These are phyloP conservation scores for Thalassiosira hispida DNA, from an alignment of 352 stramenopile species.

Conservation along the genomic window DNA sequence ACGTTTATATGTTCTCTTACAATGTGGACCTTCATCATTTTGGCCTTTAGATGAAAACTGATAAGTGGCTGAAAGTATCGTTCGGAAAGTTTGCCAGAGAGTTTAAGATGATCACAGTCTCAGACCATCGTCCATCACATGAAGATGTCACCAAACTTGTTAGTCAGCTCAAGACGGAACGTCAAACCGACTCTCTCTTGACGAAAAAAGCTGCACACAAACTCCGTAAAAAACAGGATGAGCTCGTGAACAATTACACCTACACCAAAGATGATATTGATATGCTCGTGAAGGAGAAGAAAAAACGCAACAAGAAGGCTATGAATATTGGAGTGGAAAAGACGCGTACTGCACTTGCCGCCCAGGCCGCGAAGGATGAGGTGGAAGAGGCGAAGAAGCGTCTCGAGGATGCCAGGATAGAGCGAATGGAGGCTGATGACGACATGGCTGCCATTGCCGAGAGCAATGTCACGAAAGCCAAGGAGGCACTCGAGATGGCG, in stretches of 20 bases:
- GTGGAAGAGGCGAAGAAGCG: slow-evolving; percentile 66
- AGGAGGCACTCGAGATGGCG: slow-evolving; percentile 54
- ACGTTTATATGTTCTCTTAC: background rate
- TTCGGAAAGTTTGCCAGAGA: slow-evolving; percentile 72
- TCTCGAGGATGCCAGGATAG: slow-evolving; percentile 61
- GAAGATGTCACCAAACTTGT: slow-evolving; percentile 77
- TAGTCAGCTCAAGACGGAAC: slow-evolving; percentile 67
- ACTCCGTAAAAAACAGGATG: slow-evolving; percentile 71
- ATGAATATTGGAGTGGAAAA: slow-evolving; percentile 80
- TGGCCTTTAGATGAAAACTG: slow-evolving; percentile 61
- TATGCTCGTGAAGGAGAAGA: slow-evolving; percentile 66
- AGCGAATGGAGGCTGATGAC: slow-evolving; percentile 56
- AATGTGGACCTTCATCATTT: background rate
- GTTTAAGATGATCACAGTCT: slow-evolving; percentile 82
- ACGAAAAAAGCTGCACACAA: slow-evolving; percentile 75
- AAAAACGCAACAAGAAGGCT: slow-evolving; percentile 70
- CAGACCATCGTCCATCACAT: slow-evolving; percentile 69
- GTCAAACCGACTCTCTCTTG: slow-evolving; percentile 55
- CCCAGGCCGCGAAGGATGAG: slow-evolving; percentile 66
- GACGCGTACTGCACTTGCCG: slow-evolving; percentile 71
- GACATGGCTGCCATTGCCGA: slow-evolving; percentile 39
- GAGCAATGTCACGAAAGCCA: slow-evolving; percentile 50
- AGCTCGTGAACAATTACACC: slow-evolving; percentile 81
- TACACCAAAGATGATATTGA: slow-evolving; percentile 85
- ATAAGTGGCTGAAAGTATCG: slow-evolving; percentile 77